A percentile compares a stretch with the other conserved stretches of the same genome.
These are phyloP conservation scores for Primulina tabacum DNA, from an alignment of 257 asterid species.

Conservation along the genomic window DNA sequence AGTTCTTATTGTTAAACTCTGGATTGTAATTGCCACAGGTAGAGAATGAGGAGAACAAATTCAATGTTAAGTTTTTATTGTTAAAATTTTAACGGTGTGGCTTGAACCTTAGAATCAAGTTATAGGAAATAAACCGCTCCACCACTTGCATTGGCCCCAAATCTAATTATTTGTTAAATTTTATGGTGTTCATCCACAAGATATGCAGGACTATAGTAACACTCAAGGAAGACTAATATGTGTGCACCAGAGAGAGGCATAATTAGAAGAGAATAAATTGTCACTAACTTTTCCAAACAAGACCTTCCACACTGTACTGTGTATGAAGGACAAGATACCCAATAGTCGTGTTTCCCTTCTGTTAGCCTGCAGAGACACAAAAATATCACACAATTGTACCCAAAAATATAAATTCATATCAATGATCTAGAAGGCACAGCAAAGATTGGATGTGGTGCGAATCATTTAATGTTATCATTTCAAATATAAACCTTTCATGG, in stretches of 20 bases:
- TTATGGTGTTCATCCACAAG: not conserved
- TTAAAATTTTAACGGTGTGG: not conserved
- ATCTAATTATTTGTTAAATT: not conserved
- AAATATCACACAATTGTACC: slow-evolving; percentile 9
- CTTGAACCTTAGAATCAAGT: not conserved
- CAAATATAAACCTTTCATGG: not conserved
- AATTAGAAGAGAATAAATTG: slow-evolving; percentile 7
- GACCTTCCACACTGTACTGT: slow-evolving; percentile 93
- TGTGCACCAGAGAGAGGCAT: not conserved
- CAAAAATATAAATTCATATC: not conserved
- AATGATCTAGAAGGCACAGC: not conserved
- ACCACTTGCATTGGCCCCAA: not conserved
- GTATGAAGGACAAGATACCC: slow-evolving; percentile 83
- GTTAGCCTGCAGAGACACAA: slow-evolving; percentile 57
- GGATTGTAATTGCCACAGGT: not conserved
- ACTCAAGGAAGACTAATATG: not conserved
- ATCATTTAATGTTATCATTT: not conserved
- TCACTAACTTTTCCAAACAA: slow-evolving; percentile 73
- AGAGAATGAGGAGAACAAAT: not conserved
- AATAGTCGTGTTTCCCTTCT: slow-evolving; percentile 83
- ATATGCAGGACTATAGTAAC: not conserved
- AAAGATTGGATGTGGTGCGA: not conserved
- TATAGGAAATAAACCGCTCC: not conserved
- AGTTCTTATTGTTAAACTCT: too few relatives aligned
- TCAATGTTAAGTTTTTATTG: not conserved